Base-by-base conservation (phyloP, 108 stramenopile genomes). In the Discostella pseudostelligera region DNA sequence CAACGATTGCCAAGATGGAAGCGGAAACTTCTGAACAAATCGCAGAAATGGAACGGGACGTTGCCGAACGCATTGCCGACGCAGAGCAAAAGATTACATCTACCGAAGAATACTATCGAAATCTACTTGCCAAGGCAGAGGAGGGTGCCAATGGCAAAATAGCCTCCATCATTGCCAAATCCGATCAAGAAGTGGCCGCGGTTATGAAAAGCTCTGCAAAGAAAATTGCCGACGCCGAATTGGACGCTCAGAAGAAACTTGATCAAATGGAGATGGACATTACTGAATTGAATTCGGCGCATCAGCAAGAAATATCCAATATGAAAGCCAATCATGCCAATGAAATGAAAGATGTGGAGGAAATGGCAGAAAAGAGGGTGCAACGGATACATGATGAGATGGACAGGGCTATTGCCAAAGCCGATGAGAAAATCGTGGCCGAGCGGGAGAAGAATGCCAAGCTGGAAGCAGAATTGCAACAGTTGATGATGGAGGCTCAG, bases 1-100 rank as follows among this genome's bases (percentile, higher is more conserved):
- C 46, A 13, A 46, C 67, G 45, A 72, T 81, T 29, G 39, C 65
- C 39, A 61, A 37, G 40, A 45, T 72, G 0, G 56, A 79, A 45
- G 29, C 47, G 14, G 3, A 57, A 17, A 54, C 69, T 39, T 4
- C 63, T 4, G 44, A 57, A 29, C 22, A 70, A 54, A 39, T 62
- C 9, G 36, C 42, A 0, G 25, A 12, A 13, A 45, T 21, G 1
- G 59, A 43, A 42, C 13, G 19, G 2, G 37, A 55, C 6, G 51
- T 51, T 3, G 39, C 37, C 4, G 60, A 25, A 16, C 28, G 24
- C 1, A 49, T 43, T 11, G 50, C 14, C 2, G 37, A 54, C 36
- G 29, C 56, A 14, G 51, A 76, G 16, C 19, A 44, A 53, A 54
- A 57, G 24, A 43, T 79, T 24, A 39, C 22, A 1, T 35, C 50